Base-by-base conservation (phyloP, 768 basidiomycete genomes). In the Mycena leptocephala region DNA sequence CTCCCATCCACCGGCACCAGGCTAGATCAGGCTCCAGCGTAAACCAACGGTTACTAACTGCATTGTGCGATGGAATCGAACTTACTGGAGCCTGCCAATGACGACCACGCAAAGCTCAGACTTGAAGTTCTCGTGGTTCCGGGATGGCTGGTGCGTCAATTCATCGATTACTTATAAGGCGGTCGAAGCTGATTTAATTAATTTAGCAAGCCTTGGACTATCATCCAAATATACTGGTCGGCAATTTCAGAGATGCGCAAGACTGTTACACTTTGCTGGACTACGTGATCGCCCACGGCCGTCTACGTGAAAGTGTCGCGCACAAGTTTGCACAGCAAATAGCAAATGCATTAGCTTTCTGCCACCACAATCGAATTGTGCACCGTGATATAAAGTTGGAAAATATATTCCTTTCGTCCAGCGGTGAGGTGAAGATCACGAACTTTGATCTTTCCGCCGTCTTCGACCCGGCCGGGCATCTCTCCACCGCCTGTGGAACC, bases 301-400 rank as follows among this genome's bases (percentile, higher is more conserved):
- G 98, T 53, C 90, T 99, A 74, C 90, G 97, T 51, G 98, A 99
- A 85, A 92, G 97, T 67, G 96, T 96, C 41, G 98, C 98, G n/a
- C 89, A 97, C 80, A 99, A 98, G 88, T 99, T 99, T 85, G 97
- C 97, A 7, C 87, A 97, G 30, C 98, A 99, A 85, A 98, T 99
- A 77, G 97, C 95, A 39, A 95, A 94, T 80, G 98, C 97, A 3
- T 88, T 99, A 26, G 95, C 97, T 81, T 99, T 98, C 85, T 97
- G 97, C 83, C 98, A 99, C 86, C 92, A 93, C 81, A 98, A 99
- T 84, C 97, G 93, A 78, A 96, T 99, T 81, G 98, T 99, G 5
- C 98, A 99, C 85, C 95, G 98, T 77, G 94, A 99, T 87, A 93
- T 99, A 74, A 99, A 99, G 88, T 98, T 99, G 82, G 97, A 99